These are phyloP conservation scores for Xylaria castorea DNA, from an alignment of 495 filamentous ascomycete genomes.

Conservation along the genomic window DNA sequence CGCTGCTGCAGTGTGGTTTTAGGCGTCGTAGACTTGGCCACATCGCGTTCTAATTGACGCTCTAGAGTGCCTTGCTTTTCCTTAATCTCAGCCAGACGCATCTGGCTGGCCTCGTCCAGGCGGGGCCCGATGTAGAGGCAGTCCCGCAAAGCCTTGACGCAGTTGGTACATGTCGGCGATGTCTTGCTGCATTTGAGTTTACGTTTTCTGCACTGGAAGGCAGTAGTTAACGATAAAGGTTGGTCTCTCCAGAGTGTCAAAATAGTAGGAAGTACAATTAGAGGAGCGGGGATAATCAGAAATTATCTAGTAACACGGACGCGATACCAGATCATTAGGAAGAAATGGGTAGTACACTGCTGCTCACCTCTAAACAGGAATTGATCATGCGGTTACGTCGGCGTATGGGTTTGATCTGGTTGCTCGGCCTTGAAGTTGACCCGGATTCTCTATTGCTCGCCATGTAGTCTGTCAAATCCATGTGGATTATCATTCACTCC, in stretches of 20 bases:
- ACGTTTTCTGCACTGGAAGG: conserved; percentile 67
- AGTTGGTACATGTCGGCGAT: conserved; percentile 72
- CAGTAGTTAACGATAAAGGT: background rate
- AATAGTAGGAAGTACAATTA: background rate
- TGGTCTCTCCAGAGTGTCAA: background rate
- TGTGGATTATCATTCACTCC: background rate
- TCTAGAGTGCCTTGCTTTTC: conserved; percentile 72
- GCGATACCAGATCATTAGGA: background rate
- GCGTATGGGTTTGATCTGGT: conserved; percentile 56
- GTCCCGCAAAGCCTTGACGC: conserved; percentile 63
- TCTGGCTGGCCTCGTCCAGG: conserved; percentile 65
- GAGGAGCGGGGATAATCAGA: background rate
- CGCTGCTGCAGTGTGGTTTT: conserved; percentile 39
- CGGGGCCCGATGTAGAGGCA: conserved; percentile 70
- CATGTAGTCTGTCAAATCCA: conserved; percentile 23
- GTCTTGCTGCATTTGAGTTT: conserved; percentile 83
- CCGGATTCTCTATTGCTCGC: conserved; percentile 33
- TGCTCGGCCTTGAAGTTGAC: conserved; percentile 30
- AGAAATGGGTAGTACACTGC: conserved; percentile 2
- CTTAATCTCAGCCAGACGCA: conserved; percentile 70
- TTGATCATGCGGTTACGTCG: conserved; percentile 73
- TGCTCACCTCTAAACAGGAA: conserved; percentile 59
- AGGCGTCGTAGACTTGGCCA: conserved; percentile 44
- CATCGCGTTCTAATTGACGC: conserved; percentile 64
- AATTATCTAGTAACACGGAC: background rate